These are phyloP conservation scores for Balamuthia mandrillaris DNA, from an alignment of 208 protist genomes.

Conservation along the genomic window DNA sequence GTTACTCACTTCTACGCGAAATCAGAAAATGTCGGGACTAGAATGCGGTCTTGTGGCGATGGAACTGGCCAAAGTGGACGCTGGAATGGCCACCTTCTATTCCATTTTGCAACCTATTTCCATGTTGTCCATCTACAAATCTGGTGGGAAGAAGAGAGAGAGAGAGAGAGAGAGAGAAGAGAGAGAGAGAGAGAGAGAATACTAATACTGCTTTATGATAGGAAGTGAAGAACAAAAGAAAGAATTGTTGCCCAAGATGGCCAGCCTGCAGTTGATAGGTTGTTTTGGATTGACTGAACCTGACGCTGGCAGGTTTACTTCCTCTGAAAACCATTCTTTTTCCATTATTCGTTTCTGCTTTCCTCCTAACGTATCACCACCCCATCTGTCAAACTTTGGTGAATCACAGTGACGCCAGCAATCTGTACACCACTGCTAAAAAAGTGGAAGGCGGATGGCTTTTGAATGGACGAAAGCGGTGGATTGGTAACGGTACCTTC, in stretches of 20 bases:
- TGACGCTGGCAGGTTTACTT: conserved; percentile 32
- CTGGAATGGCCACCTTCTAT: conserved; percentile 40
- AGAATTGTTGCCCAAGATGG: too few relatives aligned
- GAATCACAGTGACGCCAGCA: conserved; percentile 36
- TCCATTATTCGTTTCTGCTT: too few relatives aligned
- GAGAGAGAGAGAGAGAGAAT: too few relatives aligned
- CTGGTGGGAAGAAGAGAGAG: too few relatives aligned
- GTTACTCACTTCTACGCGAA: background rate
- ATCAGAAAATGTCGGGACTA: background rate
- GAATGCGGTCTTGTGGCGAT: conserved; percentile 14
- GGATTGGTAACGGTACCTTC: conserved; percentile 52
- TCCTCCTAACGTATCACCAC: too few relatives aligned
- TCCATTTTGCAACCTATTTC: conserved; percentile 27
- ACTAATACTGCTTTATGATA: too few relatives aligned
- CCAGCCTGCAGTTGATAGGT: conserved; percentile 38
- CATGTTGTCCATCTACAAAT: conserved; percentile 45
- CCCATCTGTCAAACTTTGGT: too few relatives aligned
- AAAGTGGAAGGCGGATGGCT: conserved; percentile 21
- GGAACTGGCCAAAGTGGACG: conserved; percentile 19
- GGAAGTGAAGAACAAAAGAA: conserved; percentile 41
- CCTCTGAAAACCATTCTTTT: too few relatives aligned
- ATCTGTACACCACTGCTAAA: conserved; percentile 31
- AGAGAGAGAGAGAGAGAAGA: too few relatives aligned
- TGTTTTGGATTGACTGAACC: conserved; percentile 48
- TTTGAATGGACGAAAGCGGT: conserved; percentile 47